Conservation (phyloP, 169 alveolate species). For the Neospora caninum region DNA sequence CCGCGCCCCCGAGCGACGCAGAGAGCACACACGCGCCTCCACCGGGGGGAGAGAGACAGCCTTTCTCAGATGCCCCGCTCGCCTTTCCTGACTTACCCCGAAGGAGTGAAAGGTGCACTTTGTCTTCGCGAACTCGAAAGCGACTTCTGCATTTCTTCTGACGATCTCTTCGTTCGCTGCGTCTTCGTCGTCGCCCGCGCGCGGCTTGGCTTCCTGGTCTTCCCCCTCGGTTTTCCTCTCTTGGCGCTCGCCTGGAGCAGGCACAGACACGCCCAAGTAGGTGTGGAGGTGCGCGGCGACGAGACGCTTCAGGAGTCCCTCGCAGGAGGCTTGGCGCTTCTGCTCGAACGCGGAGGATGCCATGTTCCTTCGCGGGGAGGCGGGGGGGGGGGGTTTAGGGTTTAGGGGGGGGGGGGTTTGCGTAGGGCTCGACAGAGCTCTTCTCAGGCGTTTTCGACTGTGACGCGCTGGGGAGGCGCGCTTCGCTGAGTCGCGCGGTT, state of each 20-base stretch:
- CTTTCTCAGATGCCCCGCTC: no score
- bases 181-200: not conserved
- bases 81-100: not conserved
- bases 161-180: not conserved
- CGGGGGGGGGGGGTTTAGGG: no score
- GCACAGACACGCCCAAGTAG: not conserved
- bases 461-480: no score
- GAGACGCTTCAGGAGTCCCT: not conserved
- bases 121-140: not conserved
- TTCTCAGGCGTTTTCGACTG: no score
- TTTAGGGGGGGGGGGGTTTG: no score
- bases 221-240: not conserved
- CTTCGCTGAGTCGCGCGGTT: no score
- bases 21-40: no score
- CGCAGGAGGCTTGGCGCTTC: not conserved
- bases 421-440: no score
- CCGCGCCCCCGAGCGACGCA: no score
- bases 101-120: conserved; percentile 6
- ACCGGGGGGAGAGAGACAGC: no score
- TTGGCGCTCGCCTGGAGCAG: not conserved
- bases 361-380: not conserved
- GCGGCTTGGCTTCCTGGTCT: not conserved
- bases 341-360: not conserved
- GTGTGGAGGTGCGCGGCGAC: not conserved
- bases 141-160: not conserved